Evolutionary conservation across 163 green algal genomes (phyloP).

Genomic region (Trebouxia gelatinosa): DNA sequence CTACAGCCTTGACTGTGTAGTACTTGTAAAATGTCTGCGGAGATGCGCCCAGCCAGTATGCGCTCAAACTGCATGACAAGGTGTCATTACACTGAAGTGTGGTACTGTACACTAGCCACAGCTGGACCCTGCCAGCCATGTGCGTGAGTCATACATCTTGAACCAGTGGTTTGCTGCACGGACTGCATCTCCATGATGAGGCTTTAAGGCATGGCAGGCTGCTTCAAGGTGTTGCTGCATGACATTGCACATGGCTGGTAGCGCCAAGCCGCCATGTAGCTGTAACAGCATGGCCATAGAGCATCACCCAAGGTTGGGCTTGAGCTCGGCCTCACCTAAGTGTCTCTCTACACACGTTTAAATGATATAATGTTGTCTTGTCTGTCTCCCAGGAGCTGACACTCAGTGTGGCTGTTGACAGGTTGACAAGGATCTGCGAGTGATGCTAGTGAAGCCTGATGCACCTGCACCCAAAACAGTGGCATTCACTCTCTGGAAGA

Average conservation of each 20-base stretch:
- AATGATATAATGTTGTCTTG: background rate
- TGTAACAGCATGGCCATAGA: background rate
- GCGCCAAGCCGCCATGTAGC: background rate
- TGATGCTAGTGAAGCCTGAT: slow-evolving; percentile 90
- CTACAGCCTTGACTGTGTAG: slow-evolving; percentile 56
- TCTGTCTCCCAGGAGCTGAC: background rate
- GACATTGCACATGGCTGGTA: background rate
- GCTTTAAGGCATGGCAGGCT: no score
- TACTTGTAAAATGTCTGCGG: slow-evolving; percentile 36
- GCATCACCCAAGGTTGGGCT: background rate
- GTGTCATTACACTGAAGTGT: no score
- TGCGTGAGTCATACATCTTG: no score
- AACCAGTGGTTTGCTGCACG: no score
- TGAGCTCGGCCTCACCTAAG: background rate
- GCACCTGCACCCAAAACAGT: slow-evolving; percentile 77
- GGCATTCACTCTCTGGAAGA: slow-evolving; percentile 87
- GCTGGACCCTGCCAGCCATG: no score
- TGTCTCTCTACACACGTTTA: background rate
- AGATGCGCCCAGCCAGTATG: slow-evolving; percentile 67
- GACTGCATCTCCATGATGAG: no score
- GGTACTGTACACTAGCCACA: no score
- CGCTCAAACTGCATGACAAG: slow-evolving; percentile 47
- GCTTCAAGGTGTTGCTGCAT: no score
- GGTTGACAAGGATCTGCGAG: slow-evolving; percentile 93
- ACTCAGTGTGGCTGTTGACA: slow-evolving; percentile 36